Conservation (phyloP, 768 basidiomycete species). For the Collybiopsis confluens region DNA sequence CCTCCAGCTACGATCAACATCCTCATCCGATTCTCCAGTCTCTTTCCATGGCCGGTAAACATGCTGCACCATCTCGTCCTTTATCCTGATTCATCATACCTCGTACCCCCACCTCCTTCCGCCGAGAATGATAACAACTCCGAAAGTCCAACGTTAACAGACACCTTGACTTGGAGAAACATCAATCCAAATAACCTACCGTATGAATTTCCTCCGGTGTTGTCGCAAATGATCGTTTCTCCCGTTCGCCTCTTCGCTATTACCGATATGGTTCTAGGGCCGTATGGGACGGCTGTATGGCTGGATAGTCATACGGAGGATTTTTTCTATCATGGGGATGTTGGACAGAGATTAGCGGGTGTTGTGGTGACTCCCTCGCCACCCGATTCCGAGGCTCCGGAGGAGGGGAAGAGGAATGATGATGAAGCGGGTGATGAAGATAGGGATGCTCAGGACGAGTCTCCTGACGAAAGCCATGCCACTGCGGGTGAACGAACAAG, state of each 20-base stretch:
- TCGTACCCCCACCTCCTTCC: constrained; percentile 5
- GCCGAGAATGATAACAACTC: not conserved
- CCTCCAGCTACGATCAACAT: constrained; percentile 42
- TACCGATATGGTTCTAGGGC: constrained; percentile 51
- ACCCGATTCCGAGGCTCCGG: constrained; percentile 8
- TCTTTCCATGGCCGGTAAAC: constrained; percentile 67
- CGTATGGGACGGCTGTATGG: constrained; percentile 62
- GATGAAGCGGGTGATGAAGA: constrained; percentile 21
- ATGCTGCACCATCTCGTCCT: constrained; percentile 61
- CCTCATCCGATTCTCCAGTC: constrained; percentile 55
- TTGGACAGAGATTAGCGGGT: constrained; percentile 61
- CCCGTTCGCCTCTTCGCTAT: constrained; percentile 56
- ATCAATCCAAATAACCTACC: constrained; percentile 25
- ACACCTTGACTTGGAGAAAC: too few relatives aligned
- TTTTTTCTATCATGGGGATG: constrained; percentile 37
- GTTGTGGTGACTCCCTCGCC: constrained; percentile 12
- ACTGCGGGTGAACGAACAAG: too few relatives aligned
- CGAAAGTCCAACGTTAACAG: too few relatives aligned
- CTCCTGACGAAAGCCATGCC: too few relatives aligned
- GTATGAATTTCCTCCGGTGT: constrained; percentile 32
- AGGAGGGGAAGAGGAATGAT: constrained; percentile 15
- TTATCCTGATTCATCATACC: constrained; percentile 37
- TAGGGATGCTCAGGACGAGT: too few relatives aligned
- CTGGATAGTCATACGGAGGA: constrained; percentile 59
- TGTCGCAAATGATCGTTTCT: constrained; percentile 39